Evolutionary conservation across 2,329 filamentous ascomycete species (phyloP).

Genomic region (Pseudocercospora musae): DNA sequence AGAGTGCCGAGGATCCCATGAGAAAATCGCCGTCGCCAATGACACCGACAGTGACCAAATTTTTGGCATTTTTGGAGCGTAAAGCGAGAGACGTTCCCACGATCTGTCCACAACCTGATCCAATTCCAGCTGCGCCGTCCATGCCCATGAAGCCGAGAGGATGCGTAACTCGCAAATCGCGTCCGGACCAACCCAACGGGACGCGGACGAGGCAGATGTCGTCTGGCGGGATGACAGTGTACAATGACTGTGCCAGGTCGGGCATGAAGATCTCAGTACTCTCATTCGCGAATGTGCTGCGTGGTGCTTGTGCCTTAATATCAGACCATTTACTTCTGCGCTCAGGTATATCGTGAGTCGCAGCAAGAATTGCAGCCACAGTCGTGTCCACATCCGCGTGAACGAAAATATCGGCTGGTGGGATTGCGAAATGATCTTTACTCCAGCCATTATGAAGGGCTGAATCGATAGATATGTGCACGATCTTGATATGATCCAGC

Average conservation of each 20-base stretch:
- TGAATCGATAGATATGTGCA: slow-evolving; percentile 17
- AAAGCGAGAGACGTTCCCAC: slow-evolving; percentile 20
- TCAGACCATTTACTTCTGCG: slow-evolving; percentile 7
- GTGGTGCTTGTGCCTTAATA: not conserved
- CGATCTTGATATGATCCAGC: slow-evolving; percentile 7
- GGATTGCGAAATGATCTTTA: slow-evolving; percentile 22
- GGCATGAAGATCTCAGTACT: slow-evolving; percentile 16
- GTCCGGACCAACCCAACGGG: slow-evolving; percentile 19
- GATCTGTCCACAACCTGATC: slow-evolving; percentile 18
- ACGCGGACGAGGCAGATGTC: slow-evolving; percentile 20
- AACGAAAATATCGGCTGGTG: slow-evolving; percentile 16
- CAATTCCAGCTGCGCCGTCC: slow-evolving; percentile 22
- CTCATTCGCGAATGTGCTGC: not conserved
- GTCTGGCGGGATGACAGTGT: slow-evolving; percentile 13
- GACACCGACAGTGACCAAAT: slow-evolving; percentile 11
- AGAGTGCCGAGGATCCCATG: slow-evolving; percentile 20
- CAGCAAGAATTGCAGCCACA: slow-evolving; percentile 9
- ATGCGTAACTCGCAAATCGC: slow-evolving; percentile 12
- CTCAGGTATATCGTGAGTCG: slow-evolving; percentile 3
- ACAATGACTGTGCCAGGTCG: slow-evolving; percentile 15
- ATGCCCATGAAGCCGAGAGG: slow-evolving; percentile 22
- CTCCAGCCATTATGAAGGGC: slow-evolving; percentile 23
- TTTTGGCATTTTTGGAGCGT: not conserved
- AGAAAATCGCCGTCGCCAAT: slow-evolving; percentile 21
- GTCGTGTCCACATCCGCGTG: slow-evolving; percentile 18